phyloP scores from a whole-genome alignment of 1,139 yeast species.

The Geotrichum klebahnii region DNA sequence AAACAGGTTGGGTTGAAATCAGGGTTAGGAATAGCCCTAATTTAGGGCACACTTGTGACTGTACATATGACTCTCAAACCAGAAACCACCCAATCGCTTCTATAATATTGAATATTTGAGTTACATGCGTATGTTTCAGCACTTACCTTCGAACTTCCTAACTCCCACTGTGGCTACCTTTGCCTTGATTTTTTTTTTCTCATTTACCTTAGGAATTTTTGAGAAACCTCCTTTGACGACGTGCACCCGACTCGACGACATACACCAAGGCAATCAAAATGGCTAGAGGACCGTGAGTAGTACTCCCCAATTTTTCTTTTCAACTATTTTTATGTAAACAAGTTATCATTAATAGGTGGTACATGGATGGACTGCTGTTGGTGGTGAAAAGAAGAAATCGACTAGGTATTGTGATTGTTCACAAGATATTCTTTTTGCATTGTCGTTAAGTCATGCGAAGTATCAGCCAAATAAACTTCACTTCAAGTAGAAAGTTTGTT shows the following conservation, averaged over 20 bases:
- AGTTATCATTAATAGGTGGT: neutral
- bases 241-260: constrained; percentile 20
- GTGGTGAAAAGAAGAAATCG: neutral
- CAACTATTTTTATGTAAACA: neutral
- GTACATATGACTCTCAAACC: no score
- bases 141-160: no score
- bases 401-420: neutral
- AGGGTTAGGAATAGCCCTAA: neutral
- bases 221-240: constrained; percentile 20
- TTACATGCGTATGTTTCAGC: no score
- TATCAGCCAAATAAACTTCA: no score
- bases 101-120: no score
- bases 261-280: constrained; percentile 45
- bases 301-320: neutral
- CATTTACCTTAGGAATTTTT: constrained; percentile 14
- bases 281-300: constrained; percentile 94
- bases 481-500: no score
- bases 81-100: no score
- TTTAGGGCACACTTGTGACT: neutral
- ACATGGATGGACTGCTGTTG: neutral
- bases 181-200: constrained; percentile 13
- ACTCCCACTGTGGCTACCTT: neutral
- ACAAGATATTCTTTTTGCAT: no score
- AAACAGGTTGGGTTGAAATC: neutral
- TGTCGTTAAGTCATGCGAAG: no score